These are phyloP conservation scores for Xylaria acuta DNA, from an alignment of 495 filamentous ascomycete species.

Conservation along the genomic window DNA sequence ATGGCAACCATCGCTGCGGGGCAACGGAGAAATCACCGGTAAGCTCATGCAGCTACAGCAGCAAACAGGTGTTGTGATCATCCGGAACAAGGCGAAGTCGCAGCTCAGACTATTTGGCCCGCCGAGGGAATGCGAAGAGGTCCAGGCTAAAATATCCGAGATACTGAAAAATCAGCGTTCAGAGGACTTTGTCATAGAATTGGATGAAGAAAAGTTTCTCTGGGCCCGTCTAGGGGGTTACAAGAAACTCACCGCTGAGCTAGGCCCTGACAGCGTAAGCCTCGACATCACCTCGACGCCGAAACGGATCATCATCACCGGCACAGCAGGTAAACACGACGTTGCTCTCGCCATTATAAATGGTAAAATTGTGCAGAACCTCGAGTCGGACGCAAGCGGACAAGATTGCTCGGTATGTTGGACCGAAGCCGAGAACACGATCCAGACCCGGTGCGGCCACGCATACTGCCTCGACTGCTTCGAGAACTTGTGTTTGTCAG, in stretches of 20 bases:
- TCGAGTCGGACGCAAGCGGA: neutral
- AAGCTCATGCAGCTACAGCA: constrained; percentile 31
- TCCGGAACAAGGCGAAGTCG: constrained; percentile 37
- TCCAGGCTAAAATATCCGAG: constrained; percentile 16
- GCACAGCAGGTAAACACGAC: constrained; percentile 34
- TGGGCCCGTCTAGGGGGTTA: constrained; percentile 52
- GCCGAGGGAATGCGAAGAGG: constrained; percentile 23
- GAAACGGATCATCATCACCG: constrained; percentile 41
- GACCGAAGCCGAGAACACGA: constrained; percentile 45
- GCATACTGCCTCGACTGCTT: constrained; percentile 57
- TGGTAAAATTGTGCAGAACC: neutral
- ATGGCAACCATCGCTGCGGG: constrained; percentile 38
- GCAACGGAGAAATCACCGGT: constrained; percentile 27
- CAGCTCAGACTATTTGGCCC: constrained; percentile 42
- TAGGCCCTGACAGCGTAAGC: constrained; percentile 41
- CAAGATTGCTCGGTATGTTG: constrained; percentile 51
- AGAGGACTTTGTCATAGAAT: constrained; percentile 33
- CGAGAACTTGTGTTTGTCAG: constrained; percentile 41
- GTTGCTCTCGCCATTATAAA: constrained; percentile 27
- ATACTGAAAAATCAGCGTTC: constrained; percentile 37
- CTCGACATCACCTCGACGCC: constrained; percentile 43
- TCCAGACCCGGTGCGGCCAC: constrained; percentile 50
- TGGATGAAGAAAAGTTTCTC: constrained; percentile 33
- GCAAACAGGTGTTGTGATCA: constrained; percentile 38
- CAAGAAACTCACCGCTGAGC: constrained; percentile 36